phyloP scores from a whole-genome alignment of 371 early-diverging fungal species.

The Catenaria anguillulae region DNA sequence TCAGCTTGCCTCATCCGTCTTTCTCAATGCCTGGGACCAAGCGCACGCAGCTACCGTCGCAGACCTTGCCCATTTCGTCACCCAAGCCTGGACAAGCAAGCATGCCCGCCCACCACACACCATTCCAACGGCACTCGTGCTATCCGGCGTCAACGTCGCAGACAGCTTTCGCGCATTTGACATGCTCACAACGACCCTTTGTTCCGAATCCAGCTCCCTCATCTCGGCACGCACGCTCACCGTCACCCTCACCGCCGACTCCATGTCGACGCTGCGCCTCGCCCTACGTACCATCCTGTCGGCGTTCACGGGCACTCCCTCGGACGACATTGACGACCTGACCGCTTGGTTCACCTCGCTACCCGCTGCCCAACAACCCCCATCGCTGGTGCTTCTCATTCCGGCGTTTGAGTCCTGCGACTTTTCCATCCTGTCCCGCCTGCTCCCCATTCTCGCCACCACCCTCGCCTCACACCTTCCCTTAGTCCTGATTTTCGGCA shows the following conservation, averaged over 20 bases:
- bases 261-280: background rate
- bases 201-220: background rate
- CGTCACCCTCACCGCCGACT: background rate
- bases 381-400: slow-evolving; percentile 4
- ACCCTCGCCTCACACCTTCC: background rate
- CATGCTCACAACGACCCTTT: background rate
- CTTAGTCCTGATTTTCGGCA: background rate
- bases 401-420: slow-evolving; percentile 10
- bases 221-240: background rate
- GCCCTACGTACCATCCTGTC: background rate
- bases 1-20: too few relatives aligned
- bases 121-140: background rate
- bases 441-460: background rate
- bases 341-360: background rate
- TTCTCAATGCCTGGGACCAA: background rate
- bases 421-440: background rate
- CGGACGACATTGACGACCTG: background rate
- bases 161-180: background rate
- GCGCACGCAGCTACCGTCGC: background rate
- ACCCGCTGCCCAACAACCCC: background rate
- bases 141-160: background rate
- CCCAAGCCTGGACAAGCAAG: background rate
- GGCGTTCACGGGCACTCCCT: background rate
- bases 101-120: background rate
- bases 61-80: background rate